Percentiles rank a stretch among this genome's conserved stretches.
Conservation (phyloP, 2,329 filamentous ascomycete genomes). For the Monosporascus sp. region DNA sequence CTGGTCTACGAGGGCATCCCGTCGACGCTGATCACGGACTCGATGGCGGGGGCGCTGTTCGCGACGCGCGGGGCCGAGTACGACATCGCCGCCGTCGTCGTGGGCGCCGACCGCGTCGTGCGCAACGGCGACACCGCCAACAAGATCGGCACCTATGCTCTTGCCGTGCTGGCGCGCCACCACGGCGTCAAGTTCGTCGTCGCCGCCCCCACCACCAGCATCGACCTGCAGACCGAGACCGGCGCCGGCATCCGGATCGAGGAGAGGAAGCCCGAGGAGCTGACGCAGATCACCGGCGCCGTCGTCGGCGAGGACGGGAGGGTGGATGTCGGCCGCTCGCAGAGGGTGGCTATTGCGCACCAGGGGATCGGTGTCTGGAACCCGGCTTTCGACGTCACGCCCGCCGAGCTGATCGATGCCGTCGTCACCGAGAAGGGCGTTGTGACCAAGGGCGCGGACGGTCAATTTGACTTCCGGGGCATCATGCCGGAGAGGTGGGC, state of each 20-base stretch:
- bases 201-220: constrained; percentile 88
- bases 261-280: constrained; percentile 73
- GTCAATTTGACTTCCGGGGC: constrained; percentile 60
- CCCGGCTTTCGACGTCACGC: constrained; percentile 93
- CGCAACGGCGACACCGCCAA: constrained; percentile 97
- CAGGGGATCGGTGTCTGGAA: constrained; percentile 87
- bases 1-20: constrained; percentile 92
- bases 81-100: constrained; percentile 80
- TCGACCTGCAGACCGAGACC: constrained; percentile 75
- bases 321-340: constrained; percentile 58
- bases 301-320: constrained; percentile 58
- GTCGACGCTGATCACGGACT: constrained; percentile 88
- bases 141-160: constrained; percentile 92
- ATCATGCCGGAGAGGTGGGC: constrained; percentile 54
- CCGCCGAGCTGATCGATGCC: constrained; percentile 80
- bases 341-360: constrained; percentile 73
- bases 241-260: constrained; percentile 86
- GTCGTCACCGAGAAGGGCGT: constrained; percentile 91
- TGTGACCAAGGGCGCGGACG: constrained; percentile 68
- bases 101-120: constrained; percentile 91
- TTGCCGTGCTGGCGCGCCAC: constrained; percentile 83
- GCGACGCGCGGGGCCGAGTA: constrained; percentile 52
- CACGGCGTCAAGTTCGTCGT: constrained; percentile 94
- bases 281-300: constrained; percentile 79
- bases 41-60: constrained; percentile 89